A percentile compares a stretch with the other conserved stretches of the same genome.
Conservation (phyloP, 78 protist genomes). For the Dictyostelium firmibasis region DNA sequence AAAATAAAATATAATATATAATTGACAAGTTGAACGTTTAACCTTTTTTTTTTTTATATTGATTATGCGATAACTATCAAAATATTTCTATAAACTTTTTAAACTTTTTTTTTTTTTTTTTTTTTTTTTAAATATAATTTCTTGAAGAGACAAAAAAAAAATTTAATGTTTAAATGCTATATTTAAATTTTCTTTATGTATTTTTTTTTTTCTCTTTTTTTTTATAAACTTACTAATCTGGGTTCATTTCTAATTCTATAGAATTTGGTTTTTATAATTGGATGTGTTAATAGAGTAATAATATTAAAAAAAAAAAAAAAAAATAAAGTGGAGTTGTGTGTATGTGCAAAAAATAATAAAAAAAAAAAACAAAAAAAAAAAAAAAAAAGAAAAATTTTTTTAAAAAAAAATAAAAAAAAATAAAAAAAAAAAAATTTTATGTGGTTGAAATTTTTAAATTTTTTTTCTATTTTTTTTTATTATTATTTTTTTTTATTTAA, state of each 20-base stretch:
- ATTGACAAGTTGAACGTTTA: neutral
- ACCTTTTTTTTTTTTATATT: neutral
- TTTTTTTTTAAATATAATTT: neutral
- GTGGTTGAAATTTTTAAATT: too few species aligned
- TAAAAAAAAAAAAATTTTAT: neutral
- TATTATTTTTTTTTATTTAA: too few species aligned
- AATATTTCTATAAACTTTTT: too few species aligned
- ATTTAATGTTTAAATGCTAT: neutral
- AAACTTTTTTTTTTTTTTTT: neutral
- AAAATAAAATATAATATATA: neutral
- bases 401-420: neutral
- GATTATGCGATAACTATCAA: too few species aligned
- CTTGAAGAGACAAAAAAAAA: neutral
- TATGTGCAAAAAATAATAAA: neutral
- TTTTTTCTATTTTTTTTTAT: too few species aligned
- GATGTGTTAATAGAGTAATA: neutral
- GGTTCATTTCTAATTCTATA: conserved; percentile 55
- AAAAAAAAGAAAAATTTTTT: too few species aligned
- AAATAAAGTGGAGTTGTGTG: neutral
- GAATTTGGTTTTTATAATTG: neutral
- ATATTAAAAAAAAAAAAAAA: neutral
- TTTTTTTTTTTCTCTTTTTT: neutral
- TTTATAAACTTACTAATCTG: conserved; percentile 68
- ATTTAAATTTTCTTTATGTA: neutral
- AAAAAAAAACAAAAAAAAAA: too few species aligned